Percentiles rank a stretch among this genome's conserved stretches.
Conservation (phyloP, 345 rosid genomes). For the Camelina sativa region DNA sequence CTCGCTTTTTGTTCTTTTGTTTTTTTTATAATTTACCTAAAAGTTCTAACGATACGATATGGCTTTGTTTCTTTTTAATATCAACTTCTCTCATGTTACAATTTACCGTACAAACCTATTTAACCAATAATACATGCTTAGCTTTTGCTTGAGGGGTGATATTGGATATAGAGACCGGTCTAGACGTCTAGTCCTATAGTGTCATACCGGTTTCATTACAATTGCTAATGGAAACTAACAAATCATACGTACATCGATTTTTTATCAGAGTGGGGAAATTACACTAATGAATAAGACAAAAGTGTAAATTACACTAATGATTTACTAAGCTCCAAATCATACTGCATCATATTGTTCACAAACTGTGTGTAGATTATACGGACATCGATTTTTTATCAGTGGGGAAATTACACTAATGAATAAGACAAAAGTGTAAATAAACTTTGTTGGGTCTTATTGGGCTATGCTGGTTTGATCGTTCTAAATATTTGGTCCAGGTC, state of each 20-base stretch:
- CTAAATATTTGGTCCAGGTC: no score
- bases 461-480: neutral
- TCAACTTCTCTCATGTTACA: neutral
- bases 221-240: neutral
- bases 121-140: neutral
- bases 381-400: no score
- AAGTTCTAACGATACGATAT: neutral
- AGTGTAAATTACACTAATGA: no score
- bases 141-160: neutral
- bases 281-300: no score
- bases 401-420: no score
- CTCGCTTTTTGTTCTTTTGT: slow-evolving; percentile 19
- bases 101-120: neutral
- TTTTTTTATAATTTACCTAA: neutral
- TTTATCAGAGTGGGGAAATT: no score
- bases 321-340: no score
- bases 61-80: neutral
- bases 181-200: neutral
- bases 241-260: no score
- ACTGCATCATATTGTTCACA: no score
- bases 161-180: neutral
- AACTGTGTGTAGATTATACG: no score
- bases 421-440: no score
- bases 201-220: neutral
- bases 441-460: neutral